Conservation (phyloP, 495 filamentous ascomycete genomes). For the Penicillium pulvis region DNA sequence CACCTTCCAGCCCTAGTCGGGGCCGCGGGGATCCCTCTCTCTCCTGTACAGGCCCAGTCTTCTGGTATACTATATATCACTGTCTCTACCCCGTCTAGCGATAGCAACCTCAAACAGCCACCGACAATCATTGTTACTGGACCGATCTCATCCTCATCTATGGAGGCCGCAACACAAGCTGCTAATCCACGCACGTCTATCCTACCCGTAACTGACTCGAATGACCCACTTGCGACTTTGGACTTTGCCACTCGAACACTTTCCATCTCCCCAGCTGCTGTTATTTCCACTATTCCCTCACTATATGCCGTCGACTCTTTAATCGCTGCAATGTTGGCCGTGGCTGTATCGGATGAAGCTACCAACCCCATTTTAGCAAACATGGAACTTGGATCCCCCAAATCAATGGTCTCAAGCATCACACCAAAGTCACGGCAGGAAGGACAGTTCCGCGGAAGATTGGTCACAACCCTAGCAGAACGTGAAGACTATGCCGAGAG, state of each 20-base stretch:
- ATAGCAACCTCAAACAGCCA: conserved; percentile 29
- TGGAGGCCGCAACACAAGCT: conserved; percentile 41
- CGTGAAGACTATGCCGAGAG: conserved; percentile 43
- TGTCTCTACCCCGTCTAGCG: conserved; percentile 38
- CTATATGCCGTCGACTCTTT: conserved; percentile 78
- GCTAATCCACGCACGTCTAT: conserved; percentile 47
- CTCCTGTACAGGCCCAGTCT: conserved; percentile 49
- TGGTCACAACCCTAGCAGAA: conserved; percentile 45
- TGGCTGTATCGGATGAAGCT: conserved; percentile 63
- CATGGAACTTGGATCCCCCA: conserved; percentile 33
- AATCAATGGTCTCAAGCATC: conserved; percentile 5
- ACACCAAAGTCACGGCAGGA: not conserved
- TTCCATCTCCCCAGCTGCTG: conserved; percentile 47
- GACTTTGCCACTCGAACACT: conserved; percentile 52
- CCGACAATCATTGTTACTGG: conserved; percentile 47
- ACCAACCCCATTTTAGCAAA: conserved; percentile 41
- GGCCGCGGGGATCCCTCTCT: conserved; percentile 61
- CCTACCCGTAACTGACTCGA: conserved; percentile 41
- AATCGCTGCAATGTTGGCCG: conserved; percentile 66
- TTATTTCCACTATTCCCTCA: conserved; percentile 49
- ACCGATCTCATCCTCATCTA: conserved; percentile 35
- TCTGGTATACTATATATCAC: conserved; percentile 43
- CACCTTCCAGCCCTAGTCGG: conserved; percentile 53
- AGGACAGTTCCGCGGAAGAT: conserved; percentile 30
- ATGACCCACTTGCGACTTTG: conserved; percentile 50